Evolutionary conservation across 371 early-diverging fungal species (phyloP).

Genomic region (Massospora cicadina): DNA sequence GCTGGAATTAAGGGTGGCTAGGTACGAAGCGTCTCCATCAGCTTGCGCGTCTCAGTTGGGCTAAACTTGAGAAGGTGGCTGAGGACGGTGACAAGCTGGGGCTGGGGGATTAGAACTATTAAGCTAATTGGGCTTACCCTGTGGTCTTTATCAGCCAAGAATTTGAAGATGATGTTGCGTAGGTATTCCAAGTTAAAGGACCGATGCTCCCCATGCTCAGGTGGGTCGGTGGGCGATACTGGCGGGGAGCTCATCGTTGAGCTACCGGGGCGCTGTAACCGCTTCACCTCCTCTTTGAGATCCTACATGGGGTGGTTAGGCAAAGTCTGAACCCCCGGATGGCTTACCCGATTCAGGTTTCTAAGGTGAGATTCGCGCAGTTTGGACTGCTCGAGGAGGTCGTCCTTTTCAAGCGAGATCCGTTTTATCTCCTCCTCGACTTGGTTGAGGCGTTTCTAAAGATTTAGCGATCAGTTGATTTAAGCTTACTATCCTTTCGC

Average conservation of each 20-base stretch:
- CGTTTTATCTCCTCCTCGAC: background rate
- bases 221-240: constrained; percentile 1
- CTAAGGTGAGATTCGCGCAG: constrained; percentile 3
- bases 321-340: too few relatives aligned
- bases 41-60: constrained; percentile 4
- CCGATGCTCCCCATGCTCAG: background rate
- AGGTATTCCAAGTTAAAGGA: constrained; percentile 8
- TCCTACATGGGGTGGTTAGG: too few relatives aligned
- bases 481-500: background rate
- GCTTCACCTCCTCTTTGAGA: constrained; percentile 9
- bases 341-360: constrained; percentile 5
- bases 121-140: background rate
- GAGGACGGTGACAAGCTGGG: constrained; percentile 6
- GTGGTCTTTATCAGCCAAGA: background rate
- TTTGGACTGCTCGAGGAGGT: background rate
- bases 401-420: background rate
- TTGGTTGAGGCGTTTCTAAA: background rate
- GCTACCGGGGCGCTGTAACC: background rate
- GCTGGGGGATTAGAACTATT: background rate
- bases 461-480: background rate
- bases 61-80: constrained; percentile 8
- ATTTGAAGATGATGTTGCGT: constrained; percentile 2
- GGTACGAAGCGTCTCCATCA: constrained; percentile 8
- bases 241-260: background rate
- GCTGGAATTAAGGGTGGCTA: too few relatives aligned